Conservation (phyloP, 2,329 filamentous ascomycete genomes). For the Teratosphaeria pseudoeucalypti region DNA sequence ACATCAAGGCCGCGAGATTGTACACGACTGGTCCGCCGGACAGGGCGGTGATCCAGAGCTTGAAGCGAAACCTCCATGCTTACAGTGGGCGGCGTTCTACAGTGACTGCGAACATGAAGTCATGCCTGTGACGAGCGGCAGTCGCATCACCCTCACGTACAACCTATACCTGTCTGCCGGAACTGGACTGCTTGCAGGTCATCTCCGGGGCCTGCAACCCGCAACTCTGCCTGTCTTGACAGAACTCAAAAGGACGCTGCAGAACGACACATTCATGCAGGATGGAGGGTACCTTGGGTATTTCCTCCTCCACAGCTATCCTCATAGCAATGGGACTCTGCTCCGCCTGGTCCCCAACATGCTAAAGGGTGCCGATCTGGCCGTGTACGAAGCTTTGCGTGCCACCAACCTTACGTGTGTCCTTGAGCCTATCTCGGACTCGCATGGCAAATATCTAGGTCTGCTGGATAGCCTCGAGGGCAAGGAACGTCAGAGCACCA, state of each 20-base stretch:
- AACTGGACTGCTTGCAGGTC: slow-evolving; percentile 22
- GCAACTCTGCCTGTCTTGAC: slow-evolving; percentile 28
- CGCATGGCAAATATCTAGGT: background rate
- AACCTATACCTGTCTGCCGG: slow-evolving; percentile 41
- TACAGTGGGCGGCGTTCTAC: slow-evolving; percentile 45
- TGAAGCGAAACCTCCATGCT: background rate
- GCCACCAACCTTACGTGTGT: slow-evolving; percentile 6
- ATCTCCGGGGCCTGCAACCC: slow-evolving; percentile 21
- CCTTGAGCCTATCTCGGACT: background rate
- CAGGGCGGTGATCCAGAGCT: background rate
- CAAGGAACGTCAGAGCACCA: background rate
- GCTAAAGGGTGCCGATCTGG: slow-evolving; percentile 21
- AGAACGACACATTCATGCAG: slow-evolving; percentile 27
- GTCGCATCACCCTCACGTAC: slow-evolving; percentile 50
- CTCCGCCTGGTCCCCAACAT: slow-evolving; percentile 10
- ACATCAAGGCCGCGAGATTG: slow-evolving; percentile 27
- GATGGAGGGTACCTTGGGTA: slow-evolving; percentile 12
- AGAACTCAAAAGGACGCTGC: slow-evolving; percentile 23
- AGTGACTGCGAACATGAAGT: slow-evolving; percentile 46
- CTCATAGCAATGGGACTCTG: slow-evolving; percentile 10
- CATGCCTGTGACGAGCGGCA: slow-evolving; percentile 38
- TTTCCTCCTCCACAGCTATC: slow-evolving; percentile 15
- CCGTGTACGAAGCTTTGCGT: slow-evolving; percentile 10
- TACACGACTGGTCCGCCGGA: slow-evolving; percentile 33
- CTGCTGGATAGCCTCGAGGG: background rate